A percentile compares a stretch with the other conserved stretches of the same genome.
These are phyloP conservation scores for Parathielavia hyrcaniae DNA, from an alignment of 495 filamentous ascomycete species.

Conservation along the genomic window DNA sequence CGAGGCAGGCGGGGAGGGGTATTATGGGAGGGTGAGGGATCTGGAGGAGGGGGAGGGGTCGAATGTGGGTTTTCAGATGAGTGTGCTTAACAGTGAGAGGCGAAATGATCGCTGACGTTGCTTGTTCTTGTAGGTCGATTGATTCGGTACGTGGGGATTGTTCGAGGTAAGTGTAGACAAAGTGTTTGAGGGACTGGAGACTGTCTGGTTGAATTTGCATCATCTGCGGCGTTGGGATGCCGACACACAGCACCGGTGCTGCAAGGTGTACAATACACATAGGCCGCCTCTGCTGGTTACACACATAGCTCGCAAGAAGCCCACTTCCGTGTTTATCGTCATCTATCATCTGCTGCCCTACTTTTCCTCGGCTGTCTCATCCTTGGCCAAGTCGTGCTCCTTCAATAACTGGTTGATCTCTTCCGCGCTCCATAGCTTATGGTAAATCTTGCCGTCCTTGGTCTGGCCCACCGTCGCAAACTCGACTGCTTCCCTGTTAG, in stretches of 20 bases:
- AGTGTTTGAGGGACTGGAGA: background rate
- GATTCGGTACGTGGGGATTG: no score
- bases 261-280: no score
- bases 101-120: constrained; percentile 22
- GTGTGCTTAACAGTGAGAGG: constrained; percentile 7
- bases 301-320: constrained; percentile 24
- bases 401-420: constrained; percentile 92
- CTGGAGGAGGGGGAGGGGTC: constrained; percentile 28
- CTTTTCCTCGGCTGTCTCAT: constrained; percentile 65
- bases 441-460: constrained; percentile 89
- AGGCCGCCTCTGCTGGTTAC: constrained; percentile 27
- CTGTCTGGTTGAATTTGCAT: no score
- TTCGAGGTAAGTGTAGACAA: background rate
- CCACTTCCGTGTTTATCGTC: constrained; percentile 2
- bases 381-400: constrained; percentile 91
- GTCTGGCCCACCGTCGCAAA: constrained; percentile 98
- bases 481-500: constrained; percentile 59
- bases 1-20: background rate
- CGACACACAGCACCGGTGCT: no score
- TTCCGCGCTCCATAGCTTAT: constrained; percentile 93
- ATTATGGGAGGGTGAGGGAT: constrained; percentile 32
- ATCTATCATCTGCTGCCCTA: constrained; percentile 22
- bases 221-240: background rate
- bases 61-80: constrained; percentile 31
- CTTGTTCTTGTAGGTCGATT: constrained; percentile 4